Evolutionary conservation across 306 rosid species (phyloP).

Genomic region (Prosopis cineraria): DNA sequence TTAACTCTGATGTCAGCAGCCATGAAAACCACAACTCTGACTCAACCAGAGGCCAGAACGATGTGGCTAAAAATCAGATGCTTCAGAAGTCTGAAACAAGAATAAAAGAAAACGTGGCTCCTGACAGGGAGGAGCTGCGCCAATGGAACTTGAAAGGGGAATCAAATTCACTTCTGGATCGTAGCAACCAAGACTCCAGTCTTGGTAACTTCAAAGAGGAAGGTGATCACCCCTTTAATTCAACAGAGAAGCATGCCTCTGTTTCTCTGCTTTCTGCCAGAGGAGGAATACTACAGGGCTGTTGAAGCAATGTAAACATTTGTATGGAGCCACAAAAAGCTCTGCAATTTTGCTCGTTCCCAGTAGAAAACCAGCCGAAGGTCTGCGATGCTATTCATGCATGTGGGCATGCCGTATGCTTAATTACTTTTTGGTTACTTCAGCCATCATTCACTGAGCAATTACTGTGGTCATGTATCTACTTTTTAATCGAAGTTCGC

Average conservation of each 20-base stretch:
- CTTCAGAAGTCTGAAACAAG: constrained; percentile 45
- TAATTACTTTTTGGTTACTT: neutral
- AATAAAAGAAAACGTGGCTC: constrained; percentile 65
- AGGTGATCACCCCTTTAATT: constrained; percentile 74
- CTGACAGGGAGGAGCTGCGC: constrained; percentile 54
- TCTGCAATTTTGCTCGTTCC: constrained; percentile 9
- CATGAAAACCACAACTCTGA: constrained; percentile 39
- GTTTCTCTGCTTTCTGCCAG: constrained; percentile 59
- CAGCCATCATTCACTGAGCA: neutral
- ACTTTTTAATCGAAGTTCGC: neutral
- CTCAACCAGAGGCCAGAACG: constrained; percentile 29
- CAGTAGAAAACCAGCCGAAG: constrained; percentile 6
- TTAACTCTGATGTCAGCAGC: constrained; percentile 44
- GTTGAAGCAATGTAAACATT: constrained; percentile 34
- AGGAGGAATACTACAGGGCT: constrained; percentile 48
- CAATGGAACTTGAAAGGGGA: constrained; percentile 51
- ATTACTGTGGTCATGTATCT: neutral
- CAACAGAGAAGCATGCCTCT: constrained; percentile 41
- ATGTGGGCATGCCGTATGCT: neutral
- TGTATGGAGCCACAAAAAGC: constrained; percentile 12
- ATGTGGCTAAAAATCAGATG: constrained; percentile 32
- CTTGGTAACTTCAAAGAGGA: constrained; percentile 39
- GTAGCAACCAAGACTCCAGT: constrained; percentile 37
- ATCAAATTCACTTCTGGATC: constrained; percentile 50
- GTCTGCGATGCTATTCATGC: neutral